Evolutionary conservation across 345 rosid genomes (phyloP).

Genomic region (Eucalyptus regnans): DNA sequence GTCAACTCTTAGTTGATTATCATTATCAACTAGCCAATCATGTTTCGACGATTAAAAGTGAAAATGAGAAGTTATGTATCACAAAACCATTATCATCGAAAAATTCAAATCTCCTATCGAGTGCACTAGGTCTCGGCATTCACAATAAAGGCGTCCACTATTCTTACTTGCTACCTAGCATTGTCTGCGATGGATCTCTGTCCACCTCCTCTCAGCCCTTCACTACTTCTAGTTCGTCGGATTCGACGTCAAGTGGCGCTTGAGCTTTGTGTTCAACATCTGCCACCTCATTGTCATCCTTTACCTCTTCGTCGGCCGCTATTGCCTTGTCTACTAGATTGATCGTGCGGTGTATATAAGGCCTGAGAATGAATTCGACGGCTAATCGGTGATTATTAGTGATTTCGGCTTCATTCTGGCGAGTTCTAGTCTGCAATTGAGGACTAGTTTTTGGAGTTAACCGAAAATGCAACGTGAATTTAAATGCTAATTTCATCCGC

Average conservation of each 20-base stretch:
- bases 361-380: too few relatives aligned
- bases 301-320: background rate
- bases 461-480: background rate
- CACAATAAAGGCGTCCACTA: background rate
- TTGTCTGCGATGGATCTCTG: background rate
- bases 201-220: background rate
- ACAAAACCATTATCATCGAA: accelerated
- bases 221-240: background rate
- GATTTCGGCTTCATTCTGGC: too few relatives aligned
- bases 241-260: background rate
- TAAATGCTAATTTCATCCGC: background rate
- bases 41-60: background rate
- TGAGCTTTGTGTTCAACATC: background rate
- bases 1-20: background rate
- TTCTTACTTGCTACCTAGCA: background rate
- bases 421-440: too few relatives aligned
- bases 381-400: too few relatives aligned
- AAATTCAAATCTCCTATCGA: background rate
- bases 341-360: background rate
- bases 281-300: background rate
- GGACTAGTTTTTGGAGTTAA: too few relatives aligned
- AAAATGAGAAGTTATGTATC: background rate
- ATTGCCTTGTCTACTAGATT: background rate
- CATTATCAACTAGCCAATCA: too few relatives aligned
- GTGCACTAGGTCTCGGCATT: background rate